Conservation (phyloP, 1,139 yeast species). For the Citeromyces siamensis region DNA sequence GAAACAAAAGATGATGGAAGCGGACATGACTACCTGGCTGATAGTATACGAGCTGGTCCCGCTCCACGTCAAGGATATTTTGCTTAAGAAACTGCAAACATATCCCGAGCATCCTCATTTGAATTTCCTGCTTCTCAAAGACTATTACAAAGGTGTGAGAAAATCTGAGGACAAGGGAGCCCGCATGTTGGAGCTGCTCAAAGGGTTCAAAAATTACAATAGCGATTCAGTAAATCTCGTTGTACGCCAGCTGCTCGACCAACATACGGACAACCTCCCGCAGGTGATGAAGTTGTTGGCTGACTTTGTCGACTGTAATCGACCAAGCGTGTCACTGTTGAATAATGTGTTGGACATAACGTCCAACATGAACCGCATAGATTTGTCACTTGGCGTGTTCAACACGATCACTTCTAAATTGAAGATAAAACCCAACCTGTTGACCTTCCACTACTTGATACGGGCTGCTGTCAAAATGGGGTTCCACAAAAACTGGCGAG, state of each 20-base stretch:
- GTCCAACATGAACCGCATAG: constrained; percentile 4
- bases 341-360: constrained; percentile 9
- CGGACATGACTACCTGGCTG: constrained; percentile 5
- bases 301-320: constrained; percentile 6
- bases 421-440: constrained; percentile 5
- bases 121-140: neutral
- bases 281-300: neutral
- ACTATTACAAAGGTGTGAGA: neutral
- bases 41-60: constrained; percentile 4
- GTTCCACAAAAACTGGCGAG: constrained; percentile 8
- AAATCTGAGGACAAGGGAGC: neutral
- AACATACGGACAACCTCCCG: neutral
- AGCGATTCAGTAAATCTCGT: neutral
- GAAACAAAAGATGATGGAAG: constrained; percentile 2
- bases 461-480: constrained; percentile 7
- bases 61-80: neutral
- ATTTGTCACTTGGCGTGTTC: constrained; percentile 6
- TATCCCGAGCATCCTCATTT: neutral
- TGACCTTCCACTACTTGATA: constrained; percentile 6
- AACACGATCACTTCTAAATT: constrained; percentile 4
- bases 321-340: constrained; percentile 12
- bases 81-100: constrained; percentile 3
- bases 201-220: neutral
- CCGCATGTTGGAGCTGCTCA: neutral
- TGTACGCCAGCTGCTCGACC: neutral